Evolutionary conservation across 768 basidiomycete genomes (phyloP).

Genomic region (Obba rivulosa): DNA sequence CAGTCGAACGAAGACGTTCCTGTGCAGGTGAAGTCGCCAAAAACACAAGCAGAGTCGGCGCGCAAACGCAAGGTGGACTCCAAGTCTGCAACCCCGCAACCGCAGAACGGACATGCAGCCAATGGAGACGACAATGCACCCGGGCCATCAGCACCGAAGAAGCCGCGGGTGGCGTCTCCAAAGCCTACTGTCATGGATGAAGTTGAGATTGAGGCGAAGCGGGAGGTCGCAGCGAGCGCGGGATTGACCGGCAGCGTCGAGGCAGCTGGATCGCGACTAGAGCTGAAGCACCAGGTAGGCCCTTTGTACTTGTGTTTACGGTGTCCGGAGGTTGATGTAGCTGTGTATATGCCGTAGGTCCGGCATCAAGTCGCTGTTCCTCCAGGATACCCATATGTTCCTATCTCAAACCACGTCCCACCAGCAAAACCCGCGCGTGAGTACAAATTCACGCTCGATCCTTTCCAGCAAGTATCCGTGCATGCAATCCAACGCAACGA

Average conservation of each 20-base stretch:
- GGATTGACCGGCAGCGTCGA: constrained; percentile 70
- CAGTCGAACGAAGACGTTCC: constrained; percentile 34
- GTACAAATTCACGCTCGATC: constrained; percentile 96
- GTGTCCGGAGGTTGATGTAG: background rate
- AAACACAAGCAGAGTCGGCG: constrained; percentile 17
- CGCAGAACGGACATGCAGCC: background rate
- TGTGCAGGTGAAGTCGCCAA: constrained; percentile 25
- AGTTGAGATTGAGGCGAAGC: constrained; percentile 89
- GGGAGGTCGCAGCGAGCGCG: constrained; percentile 85
- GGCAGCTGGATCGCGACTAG: constrained; percentile 61
- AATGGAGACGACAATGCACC: constrained; percentile 28
- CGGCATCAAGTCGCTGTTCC: constrained; percentile 97
- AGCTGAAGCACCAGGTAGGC: constrained; percentile 76
- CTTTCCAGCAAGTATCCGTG: constrained; percentile 94
- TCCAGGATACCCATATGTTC: constrained; percentile 82
- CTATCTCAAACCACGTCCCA: constrained; percentile 88
- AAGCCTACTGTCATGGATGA: constrained; percentile 85
- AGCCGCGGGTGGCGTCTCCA: constrained; percentile 53
- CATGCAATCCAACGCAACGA: constrained; percentile 96
- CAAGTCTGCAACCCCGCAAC: constrained; percentile 5
- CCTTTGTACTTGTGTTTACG: background rate
- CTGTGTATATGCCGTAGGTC: constrained; percentile 43
- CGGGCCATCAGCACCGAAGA: constrained; percentile 47
- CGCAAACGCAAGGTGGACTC: constrained; percentile 42
- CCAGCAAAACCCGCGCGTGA: constrained; percentile 85